Percentiles rank a stretch among this genome's conserved stretches.
Evolutionary conservation across 2,329 filamentous ascomycete species (phyloP).

Genomic region (Aspergillus sp.): DNA sequence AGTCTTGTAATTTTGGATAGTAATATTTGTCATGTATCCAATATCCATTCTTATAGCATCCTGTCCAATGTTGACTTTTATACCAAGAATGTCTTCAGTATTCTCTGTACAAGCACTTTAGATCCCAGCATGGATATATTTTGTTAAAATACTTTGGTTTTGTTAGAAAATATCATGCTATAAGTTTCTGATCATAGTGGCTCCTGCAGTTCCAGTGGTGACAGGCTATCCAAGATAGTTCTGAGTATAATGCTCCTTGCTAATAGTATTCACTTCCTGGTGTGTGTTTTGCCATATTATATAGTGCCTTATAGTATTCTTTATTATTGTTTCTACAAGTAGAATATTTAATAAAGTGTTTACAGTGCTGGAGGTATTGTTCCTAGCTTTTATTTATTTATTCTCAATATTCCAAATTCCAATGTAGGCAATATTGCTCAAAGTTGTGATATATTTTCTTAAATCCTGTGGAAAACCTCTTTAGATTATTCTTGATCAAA

Average conservation of each 20-base stretch:
- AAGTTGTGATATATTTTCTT: not conserved
- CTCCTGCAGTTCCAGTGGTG: not conserved
- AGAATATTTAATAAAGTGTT: not conserved
- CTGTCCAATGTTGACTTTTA: not conserved
- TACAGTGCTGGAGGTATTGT: not conserved
- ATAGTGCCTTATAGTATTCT: not conserved
- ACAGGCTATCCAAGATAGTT: not conserved
- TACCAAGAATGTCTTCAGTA: not conserved
- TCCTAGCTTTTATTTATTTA: not conserved
- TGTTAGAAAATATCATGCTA: too few relatives aligned
- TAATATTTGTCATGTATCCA: not conserved
- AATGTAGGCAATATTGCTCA: not conserved
- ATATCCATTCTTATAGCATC: not conserved
- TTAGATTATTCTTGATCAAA: not conserved
- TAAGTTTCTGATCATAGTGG: not conserved
- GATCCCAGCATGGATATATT: too few relatives aligned
- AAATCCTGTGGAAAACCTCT: not conserved
- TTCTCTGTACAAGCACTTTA: not conserved
- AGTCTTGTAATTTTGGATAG: not conserved
- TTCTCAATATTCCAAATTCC: not conserved
- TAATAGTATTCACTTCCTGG: too few relatives aligned
- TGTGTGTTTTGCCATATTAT: not conserved
- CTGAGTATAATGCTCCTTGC: not conserved
- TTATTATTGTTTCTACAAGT: not conserved
- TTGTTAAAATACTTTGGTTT: too few relatives aligned